Evolutionary conservation across 495 filamentous ascomycete species (phyloP), one percentile per base, ranked within the genome.

Genomic region (Pseudomonodictys pantanalensis): DNA sequence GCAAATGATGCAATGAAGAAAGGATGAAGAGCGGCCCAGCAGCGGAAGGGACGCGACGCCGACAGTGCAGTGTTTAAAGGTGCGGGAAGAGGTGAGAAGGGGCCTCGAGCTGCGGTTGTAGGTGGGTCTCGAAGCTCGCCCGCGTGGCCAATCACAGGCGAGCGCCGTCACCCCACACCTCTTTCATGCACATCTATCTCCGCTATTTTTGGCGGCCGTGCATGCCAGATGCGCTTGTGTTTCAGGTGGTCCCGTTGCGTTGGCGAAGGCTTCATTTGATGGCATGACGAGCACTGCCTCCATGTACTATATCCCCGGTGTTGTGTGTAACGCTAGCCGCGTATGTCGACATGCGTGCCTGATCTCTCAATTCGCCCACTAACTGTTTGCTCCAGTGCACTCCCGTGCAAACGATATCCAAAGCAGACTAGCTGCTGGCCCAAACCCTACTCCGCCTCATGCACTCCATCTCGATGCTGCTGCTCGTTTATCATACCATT

Each of bases 361-460:
- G 47, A 15, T 26, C n/a, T 49, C 28, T 42, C 42, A n/a, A n/a
- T 15, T 32, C 26, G 20, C 7, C 53, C 12, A n/a, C 29, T 3
- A 28, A 8, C 55, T 45, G 32, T 50, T 30, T 25, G 26, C 20
- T 22, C 12, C 7, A 15, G 38, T 56, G n/a, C 42, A 23, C 39
- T 43, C n/a, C 24, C 39, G n/a, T 51, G 5, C 25, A 35, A 15
- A 51, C 18, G 15, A n/a, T n/a, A n/a, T n/a, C n/a, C 51, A 9
- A 18, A 35, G 2, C 42, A 25, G 7, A 8, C 26, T 5, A 8
- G 44, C 26, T 28, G 55, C 42, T 54, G 49, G 42, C 50, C 47
- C 33, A 22, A 23, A 29, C 43, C 12, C 41, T 26, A 49, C 58
- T 62, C 58, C 58, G 58, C 52, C 58, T 35, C 58, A 62, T 62